Evolutionary conservation across 768 basidiomycete species (phyloP).

Genomic region (Suillus clintonianus): DNA sequence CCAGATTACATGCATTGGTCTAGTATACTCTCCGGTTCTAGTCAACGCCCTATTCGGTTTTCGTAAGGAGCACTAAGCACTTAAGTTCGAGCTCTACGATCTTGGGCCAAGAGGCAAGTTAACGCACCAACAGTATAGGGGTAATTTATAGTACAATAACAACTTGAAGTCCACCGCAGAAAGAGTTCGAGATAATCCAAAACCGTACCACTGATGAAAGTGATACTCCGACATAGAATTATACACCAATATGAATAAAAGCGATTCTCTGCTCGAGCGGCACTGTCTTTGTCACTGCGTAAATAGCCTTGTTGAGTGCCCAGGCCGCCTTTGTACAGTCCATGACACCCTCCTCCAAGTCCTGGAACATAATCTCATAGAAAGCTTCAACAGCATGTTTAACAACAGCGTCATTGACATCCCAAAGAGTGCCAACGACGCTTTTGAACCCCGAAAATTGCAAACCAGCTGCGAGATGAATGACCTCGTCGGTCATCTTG

Average conservation of each 20-base stretch:
- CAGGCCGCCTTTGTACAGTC: constrained; percentile 10
- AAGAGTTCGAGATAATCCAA: not conserved
- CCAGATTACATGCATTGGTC: not conserved
- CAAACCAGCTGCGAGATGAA: constrained; percentile 29
- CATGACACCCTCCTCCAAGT: not conserved
- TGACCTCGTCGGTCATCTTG: constrained; percentile 16
- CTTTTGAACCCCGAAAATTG: constrained; percentile 22
- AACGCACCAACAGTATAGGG: not conserved
- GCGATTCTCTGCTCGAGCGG: constrained; percentile 12
- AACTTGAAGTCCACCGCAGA: not conserved
- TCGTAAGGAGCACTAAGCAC: no score
- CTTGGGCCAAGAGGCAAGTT: no score
- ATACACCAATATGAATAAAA: constrained; percentile 15
- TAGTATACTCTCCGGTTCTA: not conserved
- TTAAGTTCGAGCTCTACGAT: no score
- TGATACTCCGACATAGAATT: not conserved
- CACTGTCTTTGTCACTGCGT: not conserved
- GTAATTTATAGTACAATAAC: not conserved
- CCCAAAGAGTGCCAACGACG: constrained; percentile 29
- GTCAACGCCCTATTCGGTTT: not conserved
- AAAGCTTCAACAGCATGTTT: constrained; percentile 9
- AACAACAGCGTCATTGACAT: constrained; percentile 10
- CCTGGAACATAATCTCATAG: constrained; percentile 10
- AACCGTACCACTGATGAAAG: not conserved
- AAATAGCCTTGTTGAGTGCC: constrained; percentile 10